phyloP scores from a whole-genome alignment of 441 rosid genomes.

The Adansonia grandidieri region DNA sequence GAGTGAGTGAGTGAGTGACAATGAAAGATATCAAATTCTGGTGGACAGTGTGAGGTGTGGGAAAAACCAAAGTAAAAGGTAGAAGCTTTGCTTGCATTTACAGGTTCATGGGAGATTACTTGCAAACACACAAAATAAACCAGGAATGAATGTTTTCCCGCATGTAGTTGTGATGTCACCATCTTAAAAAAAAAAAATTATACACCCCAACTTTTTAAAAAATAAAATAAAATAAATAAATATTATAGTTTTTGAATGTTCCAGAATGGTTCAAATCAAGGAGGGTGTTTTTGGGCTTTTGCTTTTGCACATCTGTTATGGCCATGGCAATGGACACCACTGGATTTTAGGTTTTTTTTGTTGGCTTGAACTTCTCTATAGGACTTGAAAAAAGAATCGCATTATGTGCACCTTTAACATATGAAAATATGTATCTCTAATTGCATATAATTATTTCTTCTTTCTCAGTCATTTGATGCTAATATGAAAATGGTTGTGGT shows the following conservation, averaged over 20 bases:
- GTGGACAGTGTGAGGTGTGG: constrained; percentile 20
- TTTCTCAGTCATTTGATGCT: background rate
- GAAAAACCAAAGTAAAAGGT: constrained; percentile 33
- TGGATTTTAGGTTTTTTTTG: background rate
- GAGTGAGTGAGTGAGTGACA: background rate
- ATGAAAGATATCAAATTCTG: too few relatives aligned
- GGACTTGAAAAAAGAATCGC: constrained; percentile 3
- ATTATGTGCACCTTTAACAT: constrained; percentile 22
- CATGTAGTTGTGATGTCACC: constrained; percentile 38
- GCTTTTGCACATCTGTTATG: background rate
- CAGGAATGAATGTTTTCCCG: constrained; percentile 35
- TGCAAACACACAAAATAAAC: background rate
- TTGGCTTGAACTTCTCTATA: constrained; percentile 17
- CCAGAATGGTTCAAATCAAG: constrained; percentile 9
- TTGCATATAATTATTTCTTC: constrained; percentile 26
- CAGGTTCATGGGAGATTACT: constrained; percentile 39
- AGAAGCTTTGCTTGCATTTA: constrained; percentile 42
- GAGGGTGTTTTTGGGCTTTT: background rate
- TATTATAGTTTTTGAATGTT: background rate
- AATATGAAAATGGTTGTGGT: background rate
- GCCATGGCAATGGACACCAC: background rate
- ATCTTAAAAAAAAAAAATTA: constrained; percentile 23
- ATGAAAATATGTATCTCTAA: background rate
- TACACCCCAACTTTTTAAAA: background rate
- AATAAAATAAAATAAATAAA: background rate